phyloP scores from a whole-genome alignment of 2,329 filamentous ascomycete species.

The Orbilia oligospora region DNA sequence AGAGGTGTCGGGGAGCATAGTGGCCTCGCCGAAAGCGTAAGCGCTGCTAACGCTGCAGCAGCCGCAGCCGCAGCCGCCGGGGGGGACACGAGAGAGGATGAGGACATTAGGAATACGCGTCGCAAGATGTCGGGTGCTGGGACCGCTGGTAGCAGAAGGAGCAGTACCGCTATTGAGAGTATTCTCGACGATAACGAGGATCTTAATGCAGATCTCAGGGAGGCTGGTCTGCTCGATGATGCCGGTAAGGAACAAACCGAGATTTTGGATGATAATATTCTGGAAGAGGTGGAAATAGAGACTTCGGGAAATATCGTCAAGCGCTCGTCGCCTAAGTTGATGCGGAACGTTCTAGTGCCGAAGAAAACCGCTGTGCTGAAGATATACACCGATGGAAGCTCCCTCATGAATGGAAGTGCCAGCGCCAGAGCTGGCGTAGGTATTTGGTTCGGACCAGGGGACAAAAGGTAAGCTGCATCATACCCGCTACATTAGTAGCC shows the following conservation, averaged over 20 bases:
- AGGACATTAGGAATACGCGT: conserved; percentile 72
- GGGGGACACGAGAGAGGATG: conserved; percentile 67
- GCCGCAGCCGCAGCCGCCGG: conserved; percentile 31
- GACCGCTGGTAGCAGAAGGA: conserved; percentile 47
- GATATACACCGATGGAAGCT: conserved; percentile 77
- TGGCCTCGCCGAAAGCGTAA: conserved; percentile 65
- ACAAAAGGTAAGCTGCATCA: conserved; percentile 69
- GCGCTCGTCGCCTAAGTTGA: conserved; percentile 60
- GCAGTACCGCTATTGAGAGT: conserved; percentile 58
- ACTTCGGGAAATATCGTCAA: conserved; percentile 60
- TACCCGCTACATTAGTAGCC: conserved; percentile 9
- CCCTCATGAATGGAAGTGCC: conserved; percentile 72
- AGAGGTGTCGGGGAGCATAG: conserved; percentile 67
- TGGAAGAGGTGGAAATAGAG: conserved; percentile 56
- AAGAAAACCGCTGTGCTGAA: conserved; percentile 66
- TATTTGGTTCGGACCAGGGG: conserved; percentile 75
- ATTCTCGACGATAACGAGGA: conserved; percentile 56
- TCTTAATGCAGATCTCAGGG: conserved; percentile 48
- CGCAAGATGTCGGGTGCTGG: conserved; percentile 66
- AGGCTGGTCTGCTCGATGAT: conserved; percentile 53
- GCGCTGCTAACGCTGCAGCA: conserved; percentile 58
- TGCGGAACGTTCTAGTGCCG: conserved; percentile 60
- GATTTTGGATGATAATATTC: conserved; percentile 57
- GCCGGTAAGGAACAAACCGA: conserved; percentile 59
- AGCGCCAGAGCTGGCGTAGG: conserved; percentile 75